Percentiles rank a stretch among this genome's conserved stretches.
Conservation (phyloP, 495 filamentous ascomycete genomes). For the Penicillium malachiteum region DNA sequence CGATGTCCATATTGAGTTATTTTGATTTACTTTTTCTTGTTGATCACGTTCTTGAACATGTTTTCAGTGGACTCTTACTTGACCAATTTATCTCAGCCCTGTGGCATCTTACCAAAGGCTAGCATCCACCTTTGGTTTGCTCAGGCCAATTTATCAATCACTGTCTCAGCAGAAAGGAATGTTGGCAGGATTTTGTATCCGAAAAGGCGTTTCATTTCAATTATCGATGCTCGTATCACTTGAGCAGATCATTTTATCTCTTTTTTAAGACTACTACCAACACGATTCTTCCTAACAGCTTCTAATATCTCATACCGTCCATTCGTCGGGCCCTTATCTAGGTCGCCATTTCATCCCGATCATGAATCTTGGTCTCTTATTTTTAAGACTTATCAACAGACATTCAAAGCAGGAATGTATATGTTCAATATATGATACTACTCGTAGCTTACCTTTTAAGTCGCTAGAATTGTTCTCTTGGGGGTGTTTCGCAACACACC, state of each 20-base stretch:
- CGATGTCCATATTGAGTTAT: conserved; percentile 20
- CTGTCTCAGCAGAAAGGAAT: not conserved
- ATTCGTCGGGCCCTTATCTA: conserved; percentile 3
- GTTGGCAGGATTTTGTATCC: not conserved
- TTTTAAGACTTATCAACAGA: conserved; percentile 8
- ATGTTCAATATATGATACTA: conserved; percentile 7
- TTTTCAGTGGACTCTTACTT: not conserved
- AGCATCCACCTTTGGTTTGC: too few species aligned
- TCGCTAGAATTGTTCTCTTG: too few species aligned
- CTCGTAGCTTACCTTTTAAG: not conserved
- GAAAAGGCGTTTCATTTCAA: conserved; percentile 28
- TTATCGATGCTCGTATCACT: conserved; percentile 11
- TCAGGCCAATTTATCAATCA: not conserved
- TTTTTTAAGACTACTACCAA: not conserved
- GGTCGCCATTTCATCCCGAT: not conserved
- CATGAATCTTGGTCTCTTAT: not conserved
- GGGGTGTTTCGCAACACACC: too few species aligned
- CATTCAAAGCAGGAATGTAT: conserved; percentile 41
- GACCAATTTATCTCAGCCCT: not conserved
- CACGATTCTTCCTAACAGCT: conserved; percentile 1
- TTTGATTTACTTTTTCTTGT: conserved; percentile 7
- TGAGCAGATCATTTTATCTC: conserved; percentile 16
- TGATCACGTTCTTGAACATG: conserved; percentile 1
- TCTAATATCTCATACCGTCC: conserved; percentile 1
- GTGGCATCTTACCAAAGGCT: not conserved